Base-by-base conservation (phyloP, 768 basidiomycete genomes). In the Gloeopeniophorella convolvens region DNA sequence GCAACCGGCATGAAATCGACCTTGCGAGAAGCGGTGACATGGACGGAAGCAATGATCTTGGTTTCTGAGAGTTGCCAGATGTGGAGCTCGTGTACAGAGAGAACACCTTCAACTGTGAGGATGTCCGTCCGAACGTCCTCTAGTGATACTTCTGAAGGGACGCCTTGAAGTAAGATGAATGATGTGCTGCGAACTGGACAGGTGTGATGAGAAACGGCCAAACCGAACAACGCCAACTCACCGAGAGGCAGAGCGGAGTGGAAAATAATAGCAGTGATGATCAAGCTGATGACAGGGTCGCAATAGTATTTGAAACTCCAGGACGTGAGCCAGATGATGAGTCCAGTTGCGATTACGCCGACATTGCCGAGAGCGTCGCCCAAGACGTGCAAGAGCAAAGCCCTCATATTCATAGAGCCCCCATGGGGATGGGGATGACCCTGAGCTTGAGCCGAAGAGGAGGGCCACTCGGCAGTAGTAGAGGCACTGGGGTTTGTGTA, bases 331-430 rank as follows among this genome's bases (percentile, higher is more conserved):
- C 91, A 94, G 62, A 99, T 96, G 63, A 98, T 72, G 10, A 98
- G 78, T 49, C 96, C 96, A 4, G 94, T 90, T 30, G 85, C 82
- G 52, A 99, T 96, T 55, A 99, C 96, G 45, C 96, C 96, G 54
- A 98, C 89, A 66, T 99, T 98, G 42, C 96, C 96, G 21, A 99
- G 77, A 48, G 95, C 95, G 70, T 99, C 95, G 28, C 95, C 95
- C 37, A 99, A 66, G 32, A 98, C 96, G 66, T 99, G 96, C 24
- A 99, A 69, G 27, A 98, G 73, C 1, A 99, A 75, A 26, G 93
- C 96, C n/a, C 74, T 85, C 94, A 98, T 97, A 68, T 98, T 99
- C 96, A 99, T 98, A 1, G 85, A 89, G 1, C 82, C 83, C 8
- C 69, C 68, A 60, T 83, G 80, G 18, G 68, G 57, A 63, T 77